Base-by-base conservation (phyloP, 2,329 filamentous ascomycete genomes). In the Fusarium begoniae region DNA sequence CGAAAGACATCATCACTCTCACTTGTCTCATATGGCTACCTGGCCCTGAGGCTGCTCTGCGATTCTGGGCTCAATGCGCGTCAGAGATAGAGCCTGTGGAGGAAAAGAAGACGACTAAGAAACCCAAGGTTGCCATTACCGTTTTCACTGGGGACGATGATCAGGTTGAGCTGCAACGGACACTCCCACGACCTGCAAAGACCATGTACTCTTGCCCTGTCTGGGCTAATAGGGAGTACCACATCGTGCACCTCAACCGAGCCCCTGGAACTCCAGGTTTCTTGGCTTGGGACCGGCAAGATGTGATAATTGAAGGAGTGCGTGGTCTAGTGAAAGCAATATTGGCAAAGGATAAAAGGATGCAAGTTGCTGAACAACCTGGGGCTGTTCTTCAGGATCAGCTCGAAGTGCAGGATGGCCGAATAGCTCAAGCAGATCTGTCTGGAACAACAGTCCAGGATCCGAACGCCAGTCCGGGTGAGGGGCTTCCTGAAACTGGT, bases 1-100 rank as follows among this genome's bases (percentile, higher is more conserved):
- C 84, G 8, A 82, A 84, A 20, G 89, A 92, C 62, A 83, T 93
- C 30, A 84, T 93, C 66, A 89, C 89, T 24, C 83, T 91, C 75
- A 87, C 89, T 4, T 87, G 89, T 78, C 81, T 92, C 35, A 87
- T 90, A 28, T 93, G 91, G 91, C 80, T 93, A 2, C 90, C 91
- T 0, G 91, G 91, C 0, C 90, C 90, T 0, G 91, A 93, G 76
- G 86, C 86, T 4, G 87, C 86, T 7, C 80, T 92, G 74, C 83
- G 90, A 32, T 91, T 87, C 63, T 89, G 86, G 87, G 84, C 87
- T 12, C 79, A 84, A 41, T 86, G 84, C 44, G 80, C 81, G 22
- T 79, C 80, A n/a, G 80, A 84, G 43, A 70, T 76, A 13, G 81
- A 83, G 48, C 77, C 77, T 3, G 60, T 63, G 8, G 74, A 78